These are phyloP conservation scores for Pichia kudriavzevii DNA, from an alignment of 1,139 yeast genomes.

Conservation along the genomic window DNA sequence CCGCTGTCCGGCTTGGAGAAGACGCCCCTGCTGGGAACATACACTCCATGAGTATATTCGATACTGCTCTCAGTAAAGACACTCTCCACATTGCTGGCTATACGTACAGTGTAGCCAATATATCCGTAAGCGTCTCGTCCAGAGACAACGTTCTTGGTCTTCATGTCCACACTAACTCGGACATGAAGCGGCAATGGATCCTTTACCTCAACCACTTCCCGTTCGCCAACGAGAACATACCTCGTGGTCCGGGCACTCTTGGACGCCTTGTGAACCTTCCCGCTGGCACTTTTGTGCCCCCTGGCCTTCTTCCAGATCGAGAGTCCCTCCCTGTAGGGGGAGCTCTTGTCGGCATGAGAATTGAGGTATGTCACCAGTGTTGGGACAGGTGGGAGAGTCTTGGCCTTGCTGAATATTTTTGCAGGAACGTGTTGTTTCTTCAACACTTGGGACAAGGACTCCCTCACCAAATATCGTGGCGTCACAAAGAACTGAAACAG, in stretches of 20 bases:
- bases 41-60: constrained; percentile 66
- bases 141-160: constrained; percentile 56
- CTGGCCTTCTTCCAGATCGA: constrained; percentile 49
- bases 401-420: constrained; percentile 55
- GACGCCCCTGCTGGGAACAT: constrained; percentile 61
- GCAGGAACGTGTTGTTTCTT: constrained; percentile 26
- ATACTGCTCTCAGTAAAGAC: constrained; percentile 76
- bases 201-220: constrained; percentile 51
- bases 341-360: constrained; percentile 32
- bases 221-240: constrained; percentile 67
- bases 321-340: constrained; percentile 56
- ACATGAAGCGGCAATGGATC: constrained; percentile 58
- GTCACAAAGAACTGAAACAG: constrained; percentile 77
- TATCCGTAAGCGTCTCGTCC: constrained; percentile 74
- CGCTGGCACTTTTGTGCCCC: constrained; percentile 31
- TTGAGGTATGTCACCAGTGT: constrained; percentile 43
- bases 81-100: constrained; percentile 52
- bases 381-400: constrained; percentile 61
- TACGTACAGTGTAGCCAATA: constrained; percentile 68
- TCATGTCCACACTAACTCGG: constrained; percentile 71
- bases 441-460: constrained; percentile 44
- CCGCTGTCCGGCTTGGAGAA: constrained; percentile 28
- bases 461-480: constrained; percentile 65
- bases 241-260: constrained; percentile 51
- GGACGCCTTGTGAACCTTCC: constrained; percentile 38